A percentile compares a stretch with the other conserved stretches of the same genome.
phyloP scores from a whole-genome alignment of 1,284 basidiomycete species.

The Ganoderma lingzhi region DNA sequence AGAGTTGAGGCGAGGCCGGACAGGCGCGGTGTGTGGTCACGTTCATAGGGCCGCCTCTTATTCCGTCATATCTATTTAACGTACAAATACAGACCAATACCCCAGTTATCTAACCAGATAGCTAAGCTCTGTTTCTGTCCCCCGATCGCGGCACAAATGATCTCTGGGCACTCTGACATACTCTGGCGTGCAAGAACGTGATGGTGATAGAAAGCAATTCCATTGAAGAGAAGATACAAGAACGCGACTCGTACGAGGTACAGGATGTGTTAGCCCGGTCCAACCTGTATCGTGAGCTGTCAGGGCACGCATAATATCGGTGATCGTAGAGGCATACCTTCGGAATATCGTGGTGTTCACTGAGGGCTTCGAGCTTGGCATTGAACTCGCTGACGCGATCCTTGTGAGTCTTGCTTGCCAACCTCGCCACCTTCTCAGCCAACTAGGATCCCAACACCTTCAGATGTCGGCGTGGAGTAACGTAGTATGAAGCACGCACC shows the following conservation, averaged over 20 bases:
- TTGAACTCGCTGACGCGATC: constrained; percentile 96
- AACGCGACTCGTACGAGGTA: constrained; percentile 31
- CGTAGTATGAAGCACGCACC: constrained; percentile 57
- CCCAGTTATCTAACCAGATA: constrained; percentile 31
- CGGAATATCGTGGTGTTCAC: constrained; percentile 94
- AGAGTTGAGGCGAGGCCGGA: constrained; percentile 38
- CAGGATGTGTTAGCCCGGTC: constrained; percentile 68
- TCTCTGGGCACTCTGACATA: not conserved
- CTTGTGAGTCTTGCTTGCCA: constrained; percentile 92
- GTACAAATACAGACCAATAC: constrained; percentile 46
- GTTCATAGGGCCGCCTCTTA: constrained; percentile 41
- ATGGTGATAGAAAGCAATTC: not conserved
- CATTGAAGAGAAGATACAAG: constrained; percentile 21
- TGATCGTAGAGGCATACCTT: constrained; percentile 61
- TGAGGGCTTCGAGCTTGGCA: constrained; percentile 85
- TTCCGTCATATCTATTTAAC: constrained; percentile 41
- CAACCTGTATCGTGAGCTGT: constrained; percentile 57
- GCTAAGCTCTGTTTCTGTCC: constrained; percentile 10
- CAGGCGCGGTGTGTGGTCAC: constrained; percentile 38
- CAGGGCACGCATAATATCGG: not conserved
- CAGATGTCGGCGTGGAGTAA: constrained; percentile 1
- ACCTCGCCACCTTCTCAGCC: constrained; percentile 79
- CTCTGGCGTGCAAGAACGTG: constrained; percentile 12
- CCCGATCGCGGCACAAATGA: constrained; percentile 10
- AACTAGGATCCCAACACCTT: constrained; percentile 56